These are phyloP conservation scores for Penicillium daleae DNA, from an alignment of 495 filamentous ascomycete species.

Conservation along the genomic window DNA sequence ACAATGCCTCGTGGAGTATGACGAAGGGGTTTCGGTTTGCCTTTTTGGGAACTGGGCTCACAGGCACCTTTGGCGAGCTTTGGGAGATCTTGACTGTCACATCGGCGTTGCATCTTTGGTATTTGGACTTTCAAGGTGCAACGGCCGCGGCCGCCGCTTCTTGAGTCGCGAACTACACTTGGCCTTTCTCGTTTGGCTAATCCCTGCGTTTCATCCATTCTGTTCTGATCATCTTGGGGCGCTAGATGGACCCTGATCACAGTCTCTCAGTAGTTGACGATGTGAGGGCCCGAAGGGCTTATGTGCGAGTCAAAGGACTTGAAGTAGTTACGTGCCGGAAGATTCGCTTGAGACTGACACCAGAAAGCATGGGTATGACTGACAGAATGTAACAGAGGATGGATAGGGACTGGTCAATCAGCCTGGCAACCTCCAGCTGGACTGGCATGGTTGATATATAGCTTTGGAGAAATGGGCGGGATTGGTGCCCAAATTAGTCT, in stretches of 20 bases:
- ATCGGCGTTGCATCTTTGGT: conserved; percentile 20
- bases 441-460: background rate
- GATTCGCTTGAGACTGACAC: background rate
- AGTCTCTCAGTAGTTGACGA: background rate
- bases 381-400: background rate
- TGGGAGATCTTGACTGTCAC: conserved; percentile 22
- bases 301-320: too few species aligned
- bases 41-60: conserved; percentile 19
- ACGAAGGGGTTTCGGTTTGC: conserved; percentile 19
- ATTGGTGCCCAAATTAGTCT: background rate
- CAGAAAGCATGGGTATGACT: background rate
- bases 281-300: too few species aligned
- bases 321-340: too few species aligned
- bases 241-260: background rate
- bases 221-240: background rate
- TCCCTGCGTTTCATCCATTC: background rate
- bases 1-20: conserved; percentile 24
- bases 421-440: background rate
- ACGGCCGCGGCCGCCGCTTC: background rate
- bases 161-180: background rate
- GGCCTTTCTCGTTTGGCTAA: background rate
- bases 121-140: conserved; percentile 12
- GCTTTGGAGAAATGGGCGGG: background rate
- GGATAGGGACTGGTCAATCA: background rate
- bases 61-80: conserved; percentile 7